Base-by-base conservation (phyloP, 192 early-diverging fungal genomes). In the Dissophora ornata region DNA sequence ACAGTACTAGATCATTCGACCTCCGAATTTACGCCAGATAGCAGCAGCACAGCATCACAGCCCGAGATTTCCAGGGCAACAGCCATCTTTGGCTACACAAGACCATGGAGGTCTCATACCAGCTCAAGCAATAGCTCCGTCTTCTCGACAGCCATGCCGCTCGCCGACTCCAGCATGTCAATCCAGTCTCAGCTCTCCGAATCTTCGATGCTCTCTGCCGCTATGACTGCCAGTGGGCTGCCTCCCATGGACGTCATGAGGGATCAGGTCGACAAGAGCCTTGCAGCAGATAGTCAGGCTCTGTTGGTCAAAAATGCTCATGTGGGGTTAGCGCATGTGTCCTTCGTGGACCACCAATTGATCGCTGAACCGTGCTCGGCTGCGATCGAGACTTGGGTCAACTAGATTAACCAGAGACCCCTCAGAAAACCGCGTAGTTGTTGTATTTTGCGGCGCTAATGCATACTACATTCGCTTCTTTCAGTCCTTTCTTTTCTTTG, bases 321-420 rank as follows among this genome's bases (percentile, higher is more conserved):
- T 38, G 63, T 75, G 4, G 69, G 61, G 3, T 30, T 51, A 0
- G 24, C 49, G 1, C 51, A 70, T 2, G 36, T 75, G 4, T 45
- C 62, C 16, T 56, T 60, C 26, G 71, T 75, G 4, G 62, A 75
- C 57, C 33, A 47, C 8, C 42, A 54, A 21, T 32, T 67, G 24
- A 52, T 75, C 25, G 50, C 51, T 2, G 71, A 75, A 57, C 71
- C 71, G 18, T 75, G 71, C 42, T 75, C 71, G 26, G 71, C 71
- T 13, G 44, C 40, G 8, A 54, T 75, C 22, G 71, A 75, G 28
- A 75, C 44, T 8, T 75, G 71, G 71, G 63, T 75, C 34, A 67
- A 54, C 45, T 75, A 74, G 18, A 53, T 13, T n/a, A n/a, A n/a
- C n/a, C n/a, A n/a, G n/a, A n/a, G n/a, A n/a, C n/a, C n/a, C n/a